Base-by-base conservation (phyloP, 2,329 filamentous ascomycete species). In the Stromatinia cepivora region DNA sequence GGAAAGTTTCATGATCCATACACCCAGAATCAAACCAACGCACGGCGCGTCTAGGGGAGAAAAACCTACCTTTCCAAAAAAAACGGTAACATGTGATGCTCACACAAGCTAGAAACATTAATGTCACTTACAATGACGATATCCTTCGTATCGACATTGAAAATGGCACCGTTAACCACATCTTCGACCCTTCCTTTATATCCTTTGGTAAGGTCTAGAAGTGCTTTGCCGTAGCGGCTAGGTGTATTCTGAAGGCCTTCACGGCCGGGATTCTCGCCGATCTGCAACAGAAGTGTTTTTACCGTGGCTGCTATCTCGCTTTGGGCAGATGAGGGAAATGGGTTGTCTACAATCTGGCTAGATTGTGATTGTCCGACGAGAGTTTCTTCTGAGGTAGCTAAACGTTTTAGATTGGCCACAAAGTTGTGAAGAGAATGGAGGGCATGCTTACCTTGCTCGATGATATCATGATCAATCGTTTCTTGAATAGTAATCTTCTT, bases 61-160 rank as follows among this genome's bases (percentile, higher is more conserved):
- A 59, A 53, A 45, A 46, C 78, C 65, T 83, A 93, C 92, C 87
- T 97, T 97, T 76, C 94, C 94, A 6, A 86, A 93, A 86, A 93
- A 76, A 98, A 98, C 0, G 94, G 94, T 17, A 98, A 93, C 77
- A 98, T 86, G 78, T 98, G 94, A 79, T 98, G 94, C 82, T 98
- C 94, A 83, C 94, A 97, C 58, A 97, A 84, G 71, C 90, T 94
- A 80, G 93, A 96, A 28, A 97, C 87, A 78, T 97, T 93, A 77
- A 98, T 97, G 76, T 97, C 93, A 82, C 95, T 96, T 71, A 97
- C 92, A 76, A 97, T 96, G 52, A 97, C 93, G 82, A 97, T 87
- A 81, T 97, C 94, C 77, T 96, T 93, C 78, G 97, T 93, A 73
- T 94, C 92, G 80, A 97, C 94, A 76, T 97, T 90, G 81, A 97